A percentile compares a stretch with the other conserved stretches of the same genome.
Conservation (phyloP, 345 rosid genomes). For the Excoecaria agallocha region DNA sequence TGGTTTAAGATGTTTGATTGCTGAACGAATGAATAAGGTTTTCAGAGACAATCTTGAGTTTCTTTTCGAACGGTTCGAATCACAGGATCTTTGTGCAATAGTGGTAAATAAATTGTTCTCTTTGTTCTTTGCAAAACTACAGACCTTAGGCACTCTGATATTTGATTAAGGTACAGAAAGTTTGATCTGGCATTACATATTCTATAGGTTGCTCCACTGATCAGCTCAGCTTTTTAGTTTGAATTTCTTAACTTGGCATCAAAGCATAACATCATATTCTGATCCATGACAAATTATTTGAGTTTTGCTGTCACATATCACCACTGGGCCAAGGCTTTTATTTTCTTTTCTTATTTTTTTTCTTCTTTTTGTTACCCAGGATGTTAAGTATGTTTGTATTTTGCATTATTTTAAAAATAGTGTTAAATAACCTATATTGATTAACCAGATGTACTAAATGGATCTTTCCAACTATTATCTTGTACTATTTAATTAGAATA, state of each 20-base stretch:
- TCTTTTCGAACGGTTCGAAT: constrained; percentile 92
- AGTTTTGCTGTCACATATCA: background rate
- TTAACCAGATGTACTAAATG: background rate
- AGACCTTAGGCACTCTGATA: background rate
- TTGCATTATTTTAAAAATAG: background rate
- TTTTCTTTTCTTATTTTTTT: background rate
- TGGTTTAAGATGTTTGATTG: constrained; percentile 79
- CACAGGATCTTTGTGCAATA: constrained; percentile 89
- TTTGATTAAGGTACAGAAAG: background rate
- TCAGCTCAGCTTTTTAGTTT: background rate
- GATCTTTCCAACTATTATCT: background rate
- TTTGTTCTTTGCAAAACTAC: constrained; percentile 9
- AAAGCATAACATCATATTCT: background rate
- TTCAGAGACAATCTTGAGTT: constrained; percentile 98
- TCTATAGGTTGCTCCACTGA: background rate
- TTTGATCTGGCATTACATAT: background rate
- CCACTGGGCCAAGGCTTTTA: background rate
- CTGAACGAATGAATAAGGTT: constrained; percentile 85
- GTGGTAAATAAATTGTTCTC: constrained; percentile 51
- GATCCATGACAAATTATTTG: constrained; percentile 4
- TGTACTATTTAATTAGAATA: background rate
- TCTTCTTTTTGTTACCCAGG: background rate
- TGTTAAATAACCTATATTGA: background rate
- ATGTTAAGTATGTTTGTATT: background rate
- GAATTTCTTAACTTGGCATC: background rate